phyloP scores from a whole-genome alignment of 2,329 filamentous ascomycete genomes.

The Colletotrichum lentis region DNA sequence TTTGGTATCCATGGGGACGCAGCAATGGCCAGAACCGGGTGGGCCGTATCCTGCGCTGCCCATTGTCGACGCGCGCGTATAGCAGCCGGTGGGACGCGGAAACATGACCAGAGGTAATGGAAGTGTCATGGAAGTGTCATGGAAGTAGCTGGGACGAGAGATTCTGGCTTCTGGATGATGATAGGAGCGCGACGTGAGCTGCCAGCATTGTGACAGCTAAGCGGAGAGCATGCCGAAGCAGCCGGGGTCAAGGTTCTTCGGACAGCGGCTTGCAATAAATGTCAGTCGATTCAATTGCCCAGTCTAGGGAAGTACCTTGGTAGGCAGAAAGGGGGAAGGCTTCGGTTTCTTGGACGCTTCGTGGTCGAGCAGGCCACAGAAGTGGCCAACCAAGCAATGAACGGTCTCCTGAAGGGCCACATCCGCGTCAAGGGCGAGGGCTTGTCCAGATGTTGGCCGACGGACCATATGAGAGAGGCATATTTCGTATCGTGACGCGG shows the following conservation, averaged over 20 bases:
- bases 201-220: background rate
- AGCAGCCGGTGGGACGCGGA: background rate
- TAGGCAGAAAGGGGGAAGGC: background rate
- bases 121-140: background rate
- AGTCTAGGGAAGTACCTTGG: background rate
- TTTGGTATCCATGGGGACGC: background rate
- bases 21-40: background rate
- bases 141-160: background rate
- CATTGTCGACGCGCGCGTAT: background rate
- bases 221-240: background rate
- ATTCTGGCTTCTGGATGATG: background rate
- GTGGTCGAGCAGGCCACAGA: background rate
- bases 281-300: constrained; percentile 17
- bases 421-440: constrained; percentile 7
- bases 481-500: background rate
- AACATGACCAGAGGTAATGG: background rate
- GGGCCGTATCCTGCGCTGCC: background rate
- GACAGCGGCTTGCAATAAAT: background rate
- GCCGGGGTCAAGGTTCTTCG: constrained; percentile 15
- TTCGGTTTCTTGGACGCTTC: background rate
- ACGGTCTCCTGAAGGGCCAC: constrained; percentile 32
- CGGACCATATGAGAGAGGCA: too few relatives aligned
- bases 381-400: constrained; percentile 28
- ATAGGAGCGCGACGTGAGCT: background rate
- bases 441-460: too few relatives aligned